A percentile compares a stretch with the other conserved stretches of the same genome.
Conservation (phyloP, 371 early-diverging fungal genomes). For the Syncephalastrum racemosum region DNA sequence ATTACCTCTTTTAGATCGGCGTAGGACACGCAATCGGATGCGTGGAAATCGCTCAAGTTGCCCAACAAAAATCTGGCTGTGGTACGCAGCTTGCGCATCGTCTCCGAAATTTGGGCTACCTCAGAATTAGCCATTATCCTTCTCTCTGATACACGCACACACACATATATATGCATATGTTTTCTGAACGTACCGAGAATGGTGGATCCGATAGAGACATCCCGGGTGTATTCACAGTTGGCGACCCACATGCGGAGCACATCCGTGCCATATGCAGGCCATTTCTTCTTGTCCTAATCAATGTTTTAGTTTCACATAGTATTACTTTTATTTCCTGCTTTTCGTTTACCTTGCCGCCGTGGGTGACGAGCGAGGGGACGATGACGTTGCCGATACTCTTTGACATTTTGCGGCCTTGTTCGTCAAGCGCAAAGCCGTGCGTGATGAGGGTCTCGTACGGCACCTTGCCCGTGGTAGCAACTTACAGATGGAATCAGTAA, state of each 20-base stretch:
- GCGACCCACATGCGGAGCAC: conserved; percentile 85
- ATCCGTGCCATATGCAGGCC: conserved; percentile 86
- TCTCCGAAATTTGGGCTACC: conserved; percentile 62
- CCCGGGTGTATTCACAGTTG: conserved; percentile 79
- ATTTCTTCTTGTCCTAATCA: conserved; percentile 56
- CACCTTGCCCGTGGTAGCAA: conserved; percentile 73
- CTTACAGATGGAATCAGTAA: conserved; percentile 19
- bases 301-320: neutral
- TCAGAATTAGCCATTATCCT: neutral
- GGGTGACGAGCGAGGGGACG: conserved; percentile 69
- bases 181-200: conserved; percentile 49
- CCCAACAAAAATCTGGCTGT: conserved; percentile 82
- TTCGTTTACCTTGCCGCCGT: conserved; percentile 62
- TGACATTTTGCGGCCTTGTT: conserved; percentile 90
- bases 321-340: neutral
- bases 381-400: conserved; percentile 93
- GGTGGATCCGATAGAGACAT: conserved; percentile 73
- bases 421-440: conserved; percentile 93
- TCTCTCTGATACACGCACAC: too few relatives aligned
- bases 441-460: conserved; percentile 88
- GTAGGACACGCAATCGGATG: conserved; percentile 51
- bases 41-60: conserved; percentile 70
- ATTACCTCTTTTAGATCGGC: conserved; percentile 50
- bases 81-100: conserved; percentile 75
- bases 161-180: neutral